Conservation (phyloP, 371 early-diverging fungal species). For the Mortierella sp. region DNA sequence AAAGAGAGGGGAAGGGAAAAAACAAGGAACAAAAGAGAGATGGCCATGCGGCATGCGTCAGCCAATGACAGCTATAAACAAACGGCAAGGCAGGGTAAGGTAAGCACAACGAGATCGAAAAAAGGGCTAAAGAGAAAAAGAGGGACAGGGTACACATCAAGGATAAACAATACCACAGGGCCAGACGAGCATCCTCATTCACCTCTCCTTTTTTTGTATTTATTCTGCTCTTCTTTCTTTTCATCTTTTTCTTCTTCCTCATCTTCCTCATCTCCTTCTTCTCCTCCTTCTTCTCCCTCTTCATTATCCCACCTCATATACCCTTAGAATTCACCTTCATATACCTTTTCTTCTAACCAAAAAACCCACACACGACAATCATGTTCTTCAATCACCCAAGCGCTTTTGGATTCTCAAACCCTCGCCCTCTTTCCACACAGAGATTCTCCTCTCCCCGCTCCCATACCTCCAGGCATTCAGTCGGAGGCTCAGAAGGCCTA, state of each 20-base stretch:
- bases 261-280: neutral
- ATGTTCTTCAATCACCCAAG: conserved; percentile 47
- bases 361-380: neutral
- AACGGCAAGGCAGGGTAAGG: neutral
- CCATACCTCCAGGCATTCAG: conserved; percentile 4
- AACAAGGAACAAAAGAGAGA: neutral
- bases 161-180: neutral
- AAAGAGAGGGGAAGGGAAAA: neutral
- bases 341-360: too few species aligned
- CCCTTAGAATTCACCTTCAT: neutral
- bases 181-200: neutral
- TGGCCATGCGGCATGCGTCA: conserved; percentile 4
- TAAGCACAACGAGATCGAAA: neutral
- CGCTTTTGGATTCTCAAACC: conserved; percentile 25
- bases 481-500: conserved; percentile 42
- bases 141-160: neutral
- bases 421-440: neutral
- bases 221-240: neutral
- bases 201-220: neutral
- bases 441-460: neutral
- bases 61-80: neutral
- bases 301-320: neutral
- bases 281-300: neutral
- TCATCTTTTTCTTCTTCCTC: neutral
- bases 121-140: neutral